Evolutionary conservation across 495 filamentous ascomycete genomes (phyloP).

Genomic region (Penicillium coffeae): DNA sequence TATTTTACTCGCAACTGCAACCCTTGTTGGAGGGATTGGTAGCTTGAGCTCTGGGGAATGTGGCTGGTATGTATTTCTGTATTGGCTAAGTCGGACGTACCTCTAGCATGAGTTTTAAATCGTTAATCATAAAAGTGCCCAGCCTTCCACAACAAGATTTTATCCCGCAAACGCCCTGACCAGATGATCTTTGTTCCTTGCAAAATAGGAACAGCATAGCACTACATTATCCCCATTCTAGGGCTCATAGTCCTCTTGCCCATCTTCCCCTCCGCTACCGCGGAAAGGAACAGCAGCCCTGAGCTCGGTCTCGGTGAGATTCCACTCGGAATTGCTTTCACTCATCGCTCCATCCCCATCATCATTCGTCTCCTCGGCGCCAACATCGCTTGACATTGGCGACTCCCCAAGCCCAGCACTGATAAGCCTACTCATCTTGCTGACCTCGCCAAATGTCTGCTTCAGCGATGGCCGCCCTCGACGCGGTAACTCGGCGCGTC

Average conservation of each 20-base stretch:
- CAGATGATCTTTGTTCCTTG: too few species aligned
- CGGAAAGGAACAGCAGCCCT: conserved; percentile 6
- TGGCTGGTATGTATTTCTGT: too few species aligned
- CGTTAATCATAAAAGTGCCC: too few species aligned
- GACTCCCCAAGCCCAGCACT: conserved; percentile 21
- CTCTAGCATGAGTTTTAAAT: too few species aligned
- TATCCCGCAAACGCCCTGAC: too few species aligned
- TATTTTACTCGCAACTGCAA: too few species aligned
- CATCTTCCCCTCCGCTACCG: conserved; percentile 2
- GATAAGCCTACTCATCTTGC: conserved; percentile 35
- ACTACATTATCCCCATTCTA: too few species aligned
- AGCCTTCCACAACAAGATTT: too few species aligned
- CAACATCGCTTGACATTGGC: background rate
- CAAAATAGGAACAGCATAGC: too few species aligned
- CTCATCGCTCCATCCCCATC: conserved; percentile 3
- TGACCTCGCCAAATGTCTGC: conserved; percentile 26
- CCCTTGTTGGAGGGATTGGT: too few species aligned
- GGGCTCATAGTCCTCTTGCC: conserved; percentile 1
- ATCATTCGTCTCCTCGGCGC: conserved; percentile 2
- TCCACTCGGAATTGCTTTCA: conserved; percentile 4
- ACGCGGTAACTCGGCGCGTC: background rate
- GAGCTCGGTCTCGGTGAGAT: conserved; percentile 4
- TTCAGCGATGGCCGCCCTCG: conserved; percentile 20
- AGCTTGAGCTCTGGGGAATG: too few species aligned
- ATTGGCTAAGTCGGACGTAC: too few species aligned